These are phyloP conservation scores for Paraphoma chrysanthemicola DNA, from an alignment of 2,329 filamentous ascomycete species.

Conservation along the genomic window DNA sequence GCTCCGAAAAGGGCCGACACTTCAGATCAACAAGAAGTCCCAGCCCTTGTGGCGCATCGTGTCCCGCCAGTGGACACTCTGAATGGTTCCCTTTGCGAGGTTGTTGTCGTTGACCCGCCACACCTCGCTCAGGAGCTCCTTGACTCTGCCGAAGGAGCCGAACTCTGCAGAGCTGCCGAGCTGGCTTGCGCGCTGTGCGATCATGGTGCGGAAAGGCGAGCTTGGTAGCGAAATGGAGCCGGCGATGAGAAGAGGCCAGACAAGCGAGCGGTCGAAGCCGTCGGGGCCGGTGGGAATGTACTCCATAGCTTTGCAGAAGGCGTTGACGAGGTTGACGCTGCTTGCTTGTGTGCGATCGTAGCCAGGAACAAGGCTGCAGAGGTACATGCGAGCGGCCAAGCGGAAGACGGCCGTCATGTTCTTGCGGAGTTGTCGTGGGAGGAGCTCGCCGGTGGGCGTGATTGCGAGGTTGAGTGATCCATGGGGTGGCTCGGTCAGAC, in stretches of 20 bases:
- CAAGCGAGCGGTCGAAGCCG: slow-evolving; percentile 88
- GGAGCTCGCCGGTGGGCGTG: slow-evolving; percentile 72
- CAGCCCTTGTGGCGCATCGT: slow-evolving; percentile 90
- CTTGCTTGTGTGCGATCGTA: slow-evolving; percentile 78
- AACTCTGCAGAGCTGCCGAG: slow-evolving; percentile 80
- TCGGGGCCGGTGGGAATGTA: slow-evolving; percentile 81
- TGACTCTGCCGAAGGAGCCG: slow-evolving; percentile 86
- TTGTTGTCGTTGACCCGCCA: slow-evolving; percentile 78
- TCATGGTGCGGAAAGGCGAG: slow-evolving; percentile 78
- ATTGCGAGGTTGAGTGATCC: slow-evolving; percentile 59
- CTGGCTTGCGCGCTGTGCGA: slow-evolving; percentile 75
- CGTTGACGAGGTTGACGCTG: slow-evolving; percentile 78
- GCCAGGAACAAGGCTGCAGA: slow-evolving; percentile 93
- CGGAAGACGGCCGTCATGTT: slow-evolving; percentile 94
- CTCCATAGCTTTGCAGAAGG: slow-evolving; percentile 77
- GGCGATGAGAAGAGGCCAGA: slow-evolving; percentile 91
- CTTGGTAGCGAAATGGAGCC: slow-evolving; percentile 77
- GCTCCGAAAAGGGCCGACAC: slow-evolving; percentile 36
- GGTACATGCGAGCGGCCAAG: slow-evolving; percentile 89
- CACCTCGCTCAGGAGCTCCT: slow-evolving; percentile 78
- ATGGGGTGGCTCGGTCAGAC: slow-evolving; percentile 72
- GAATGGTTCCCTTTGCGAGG: slow-evolving; percentile 56
- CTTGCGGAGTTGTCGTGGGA: slow-evolving; percentile 80
- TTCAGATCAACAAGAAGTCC: slow-evolving; percentile 88
- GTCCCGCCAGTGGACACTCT: slow-evolving; percentile 91